Evolutionary conservation across 768 basidiomycete species (phyloP).

Genomic region (Butyriboletus loyo): DNA sequence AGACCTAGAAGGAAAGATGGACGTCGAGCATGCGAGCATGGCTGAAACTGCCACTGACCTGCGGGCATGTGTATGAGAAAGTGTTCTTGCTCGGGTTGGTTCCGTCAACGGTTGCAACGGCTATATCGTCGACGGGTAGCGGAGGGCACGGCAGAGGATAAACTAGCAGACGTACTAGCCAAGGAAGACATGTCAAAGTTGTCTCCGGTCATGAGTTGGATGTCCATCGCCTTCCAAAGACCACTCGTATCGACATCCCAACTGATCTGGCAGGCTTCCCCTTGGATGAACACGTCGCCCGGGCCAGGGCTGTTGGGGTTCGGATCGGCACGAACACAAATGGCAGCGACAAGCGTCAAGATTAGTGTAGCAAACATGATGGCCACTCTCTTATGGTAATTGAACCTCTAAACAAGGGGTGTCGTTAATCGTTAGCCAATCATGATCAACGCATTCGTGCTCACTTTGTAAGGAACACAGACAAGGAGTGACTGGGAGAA

Average conservation of each 20-base stretch:
- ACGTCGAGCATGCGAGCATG: background rate
- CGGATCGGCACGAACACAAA: constrained; percentile 52
- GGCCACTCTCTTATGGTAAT: background rate
- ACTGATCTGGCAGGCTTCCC: constrained; percentile 48
- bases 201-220: constrained; percentile 78
- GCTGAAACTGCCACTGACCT: constrained; percentile 37
- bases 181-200: constrained; percentile 68
- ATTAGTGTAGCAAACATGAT: constrained; percentile 18
- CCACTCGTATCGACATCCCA: constrained; percentile 63
- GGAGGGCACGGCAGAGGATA: background rate
- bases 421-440: background rate
- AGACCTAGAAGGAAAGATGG: constrained; percentile 42
- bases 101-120: constrained; percentile 65
- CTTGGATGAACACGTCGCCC: constrained; percentile 54
- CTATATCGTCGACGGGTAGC: constrained; percentile 34
- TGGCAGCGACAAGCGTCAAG: constrained; percentile 25
- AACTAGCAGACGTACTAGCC: constrained; percentile 51
- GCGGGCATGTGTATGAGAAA: constrained; percentile 63
- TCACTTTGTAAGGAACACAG: constrained; percentile 2
- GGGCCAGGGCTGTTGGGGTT: constrained; percentile 60
- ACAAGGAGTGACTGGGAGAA: constrained; percentile 12
- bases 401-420: background rate
- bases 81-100: constrained; percentile 43
- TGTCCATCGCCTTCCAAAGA: constrained; percentile 66
- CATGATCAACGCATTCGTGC: background rate